phyloP scores from a whole-genome alignment of 306 rosid species.

The Sicyos baderoa region DNA sequence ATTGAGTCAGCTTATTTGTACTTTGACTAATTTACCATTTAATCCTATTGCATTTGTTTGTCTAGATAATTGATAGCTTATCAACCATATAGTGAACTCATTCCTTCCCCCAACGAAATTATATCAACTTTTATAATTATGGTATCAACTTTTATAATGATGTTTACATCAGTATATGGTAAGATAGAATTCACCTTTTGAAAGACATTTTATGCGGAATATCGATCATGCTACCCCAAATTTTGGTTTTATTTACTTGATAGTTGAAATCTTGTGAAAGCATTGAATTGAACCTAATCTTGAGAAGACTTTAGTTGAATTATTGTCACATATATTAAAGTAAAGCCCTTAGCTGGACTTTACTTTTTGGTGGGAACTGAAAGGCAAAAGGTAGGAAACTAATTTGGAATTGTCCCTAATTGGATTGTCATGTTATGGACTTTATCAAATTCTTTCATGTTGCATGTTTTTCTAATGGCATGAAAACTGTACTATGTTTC shows the following conservation, averaged over 20 bases:
- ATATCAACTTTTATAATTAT: no score
- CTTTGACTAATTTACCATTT: no score
- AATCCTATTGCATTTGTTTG: no score
- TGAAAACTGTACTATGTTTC: conserved; percentile 7
- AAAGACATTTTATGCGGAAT: no score
- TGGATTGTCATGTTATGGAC: neutral
- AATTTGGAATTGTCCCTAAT: neutral
- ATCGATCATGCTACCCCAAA: no score
- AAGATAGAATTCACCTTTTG: no score
- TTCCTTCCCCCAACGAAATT: no score
- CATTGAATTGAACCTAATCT: neutral
- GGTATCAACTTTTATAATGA: no score
- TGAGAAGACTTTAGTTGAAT: neutral
- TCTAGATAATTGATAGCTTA: no score
- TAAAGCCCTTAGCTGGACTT: neutral
- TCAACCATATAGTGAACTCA: no score
- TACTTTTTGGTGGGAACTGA: neutral
- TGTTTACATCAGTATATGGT: no score
- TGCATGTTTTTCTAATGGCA: conserved; percentile 11
- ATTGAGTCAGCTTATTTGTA: no score
- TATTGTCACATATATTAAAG: neutral
- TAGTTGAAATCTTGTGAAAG: neutral
- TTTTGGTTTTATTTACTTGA: neutral
- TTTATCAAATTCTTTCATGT: neutral
- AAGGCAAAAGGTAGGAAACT: neutral